phyloP scores from a whole-genome alignment of 2,329 filamentous ascomycete genomes.

The Malbranchea zuffiana region DNA sequence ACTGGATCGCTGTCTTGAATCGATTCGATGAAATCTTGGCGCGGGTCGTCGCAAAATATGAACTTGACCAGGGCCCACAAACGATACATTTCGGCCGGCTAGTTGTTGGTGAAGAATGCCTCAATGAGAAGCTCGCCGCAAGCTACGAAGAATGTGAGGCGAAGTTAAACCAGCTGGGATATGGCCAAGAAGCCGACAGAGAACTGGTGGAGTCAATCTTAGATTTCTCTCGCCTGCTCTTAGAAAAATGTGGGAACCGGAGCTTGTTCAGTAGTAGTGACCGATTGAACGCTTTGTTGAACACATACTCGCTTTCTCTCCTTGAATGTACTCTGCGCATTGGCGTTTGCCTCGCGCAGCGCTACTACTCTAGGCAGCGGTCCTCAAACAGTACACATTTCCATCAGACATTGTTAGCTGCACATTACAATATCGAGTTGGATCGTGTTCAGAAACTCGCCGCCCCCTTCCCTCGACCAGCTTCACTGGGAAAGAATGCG shows the following conservation, averaged over 20 bases:
- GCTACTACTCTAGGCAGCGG: slow-evolving; percentile 81
- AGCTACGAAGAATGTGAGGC: slow-evolving; percentile 43
- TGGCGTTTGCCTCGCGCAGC: slow-evolving; percentile 74
- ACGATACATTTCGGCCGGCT: slow-evolving; percentile 54
- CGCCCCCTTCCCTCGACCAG: slow-evolving; percentile 66
- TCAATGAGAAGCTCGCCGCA: slow-evolving; percentile 50
- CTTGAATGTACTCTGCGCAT: slow-evolving; percentile 70
- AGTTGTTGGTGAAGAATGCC: slow-evolving; percentile 32
- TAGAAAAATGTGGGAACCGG: slow-evolving; percentile 92
- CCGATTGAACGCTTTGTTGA: slow-evolving; percentile 77
- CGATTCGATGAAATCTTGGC: slow-evolving; percentile 85
- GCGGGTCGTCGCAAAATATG: slow-evolving; percentile 68
- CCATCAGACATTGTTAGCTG: slow-evolving; percentile 62
- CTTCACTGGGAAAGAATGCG: slow-evolving; percentile 38
- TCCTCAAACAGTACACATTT: slow-evolving; percentile 53
- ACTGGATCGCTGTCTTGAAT: slow-evolving; percentile 93
- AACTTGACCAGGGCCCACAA: slow-evolving; percentile 70
- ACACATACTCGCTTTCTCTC: slow-evolving; percentile 71
- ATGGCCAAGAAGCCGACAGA: slow-evolving; percentile 64
- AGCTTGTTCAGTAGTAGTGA: slow-evolving; percentile 92
- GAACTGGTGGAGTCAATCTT: slow-evolving; percentile 69
- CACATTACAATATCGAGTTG: slow-evolving; percentile 64
- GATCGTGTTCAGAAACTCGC: slow-evolving; percentile 79
- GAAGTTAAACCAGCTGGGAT: slow-evolving; percentile 51
- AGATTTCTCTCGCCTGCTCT: slow-evolving; percentile 71